Evolutionary conservation across 2,329 filamentous ascomycete species (phyloP), one percentile per base, ranked within the genome.

Genomic region (Xylaria multiplex): DNA sequence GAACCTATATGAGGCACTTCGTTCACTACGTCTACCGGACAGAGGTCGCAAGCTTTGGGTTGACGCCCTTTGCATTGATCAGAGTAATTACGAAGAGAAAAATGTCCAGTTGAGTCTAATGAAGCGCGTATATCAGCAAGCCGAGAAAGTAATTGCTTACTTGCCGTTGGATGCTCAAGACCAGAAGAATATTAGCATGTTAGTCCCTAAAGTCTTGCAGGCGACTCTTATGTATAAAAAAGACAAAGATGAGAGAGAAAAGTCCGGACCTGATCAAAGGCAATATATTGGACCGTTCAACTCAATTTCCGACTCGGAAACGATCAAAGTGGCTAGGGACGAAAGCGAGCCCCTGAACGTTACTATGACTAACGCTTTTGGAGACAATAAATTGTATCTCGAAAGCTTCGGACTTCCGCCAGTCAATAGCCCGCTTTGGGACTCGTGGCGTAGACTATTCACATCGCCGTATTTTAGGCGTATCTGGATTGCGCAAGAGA

Each of bases 401-500:
- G 65, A 67, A 58, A 37, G 53, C 50, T 67, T 64, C 22, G 65
- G 65, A 9, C 56, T 67, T 16, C 61, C 65, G 3, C 52, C 16
- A 13, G 37, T 6, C 6, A 53, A 67, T 8, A 60, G 57, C 30
- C 56, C 57, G 5, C 61, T 64, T 16, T 67, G 65, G 65, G 57
- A 64, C 19, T 64, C 61, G 2, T 67, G 61, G 65, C 61, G 65
- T 2, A 19, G 53, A n/a, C 9, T 67, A 2, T 61, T 67, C 32
- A 9, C 35, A 8, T 64, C 61, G 46, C 60, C 60, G n/a, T 67
- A 67, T 48, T 67, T 65, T 45, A 64, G 55, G 19, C 65, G 65
- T 37, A 59, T 67, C 2, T 67, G 65, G 65, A 67, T 67, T 13
- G 27, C 13, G 45, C 65, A 67, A 35, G 65, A 67, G 46, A 19